A percentile compares a stretch with the other conserved stretches of the same genome.
Evolutionary conservation across 2,329 filamentous ascomycete genomes (phyloP).

Genomic region (Akanthomyces uredinophilus): DNA sequence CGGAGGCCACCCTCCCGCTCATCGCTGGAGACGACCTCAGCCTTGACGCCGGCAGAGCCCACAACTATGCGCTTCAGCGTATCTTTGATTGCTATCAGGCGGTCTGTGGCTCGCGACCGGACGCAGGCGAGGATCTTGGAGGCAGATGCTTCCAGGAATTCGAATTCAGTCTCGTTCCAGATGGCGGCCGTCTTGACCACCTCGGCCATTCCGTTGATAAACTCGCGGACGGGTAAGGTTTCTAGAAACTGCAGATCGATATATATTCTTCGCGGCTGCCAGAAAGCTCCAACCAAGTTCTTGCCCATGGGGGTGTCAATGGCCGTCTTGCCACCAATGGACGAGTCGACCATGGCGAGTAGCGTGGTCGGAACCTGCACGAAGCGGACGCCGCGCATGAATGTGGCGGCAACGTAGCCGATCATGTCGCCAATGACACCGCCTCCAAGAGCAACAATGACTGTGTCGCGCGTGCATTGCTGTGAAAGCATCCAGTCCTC

Average conservation of each 20-base stretch:
- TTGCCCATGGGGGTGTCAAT: constrained; percentile 96
- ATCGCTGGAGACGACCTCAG: constrained; percentile 87
- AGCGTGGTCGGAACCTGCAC: constrained; percentile 95
- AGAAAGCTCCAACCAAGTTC: constrained; percentile 92
- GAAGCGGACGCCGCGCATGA: constrained; percentile 95
- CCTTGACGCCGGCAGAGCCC: constrained; percentile 89
- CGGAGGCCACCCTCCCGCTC: constrained; percentile 90
- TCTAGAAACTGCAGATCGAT: constrained; percentile 90
- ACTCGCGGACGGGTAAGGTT: constrained; percentile 82
- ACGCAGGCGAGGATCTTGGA: constrained; percentile 57
- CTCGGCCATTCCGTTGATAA: constrained; percentile 98
- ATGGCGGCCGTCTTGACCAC: constrained; percentile 97
- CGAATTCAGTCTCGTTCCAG: constrained; percentile 85
- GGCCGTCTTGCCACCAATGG: constrained; percentile 95
- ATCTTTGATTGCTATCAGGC: constrained; percentile 65
- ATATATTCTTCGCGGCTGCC: constrained; percentile 92
- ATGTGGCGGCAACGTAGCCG: constrained; percentile 93
- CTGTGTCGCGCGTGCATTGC: constrained; percentile 89
- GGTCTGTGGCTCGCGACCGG: constrained; percentile 36
- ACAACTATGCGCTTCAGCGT: constrained; percentile 76
- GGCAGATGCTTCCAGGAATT: constrained; percentile 76
- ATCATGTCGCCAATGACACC: constrained; percentile 98
- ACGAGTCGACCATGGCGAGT: constrained; percentile 96
- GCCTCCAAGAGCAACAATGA: constrained; percentile 89
- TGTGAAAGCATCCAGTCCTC: constrained; percentile 96